phyloP scores from a whole-genome alignment of 164 flowering plant species.

The Vitis cinerea region DNA sequence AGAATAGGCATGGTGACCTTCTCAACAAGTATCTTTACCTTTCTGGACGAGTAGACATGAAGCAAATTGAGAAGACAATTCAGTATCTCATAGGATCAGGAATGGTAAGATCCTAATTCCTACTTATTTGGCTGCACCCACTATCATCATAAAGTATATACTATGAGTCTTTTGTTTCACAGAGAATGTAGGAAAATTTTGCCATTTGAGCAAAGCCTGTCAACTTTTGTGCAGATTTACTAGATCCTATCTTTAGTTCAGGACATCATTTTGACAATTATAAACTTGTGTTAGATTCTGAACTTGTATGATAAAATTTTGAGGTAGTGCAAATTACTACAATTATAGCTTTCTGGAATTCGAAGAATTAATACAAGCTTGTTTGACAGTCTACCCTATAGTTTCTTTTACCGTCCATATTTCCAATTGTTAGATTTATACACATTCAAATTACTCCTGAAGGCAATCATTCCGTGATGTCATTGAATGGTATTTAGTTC shows the following conservation, averaged over 20 bases:
- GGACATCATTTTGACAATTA: background rate
- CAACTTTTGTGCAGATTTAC: too few species aligned
- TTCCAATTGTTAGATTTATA: too few species aligned
- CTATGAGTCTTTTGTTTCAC: background rate
- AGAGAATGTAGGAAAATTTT: background rate
- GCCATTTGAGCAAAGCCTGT: too few species aligned
- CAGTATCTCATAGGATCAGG: constrained; percentile 53
- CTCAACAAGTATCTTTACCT: constrained; percentile 57
- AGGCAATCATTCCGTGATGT: too few species aligned
- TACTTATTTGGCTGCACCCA: background rate
- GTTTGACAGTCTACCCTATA: too few species aligned
- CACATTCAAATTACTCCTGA: too few species aligned
- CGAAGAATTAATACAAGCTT: too few species aligned
- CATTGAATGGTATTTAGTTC: too few species aligned
- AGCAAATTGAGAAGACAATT: constrained; percentile 48
- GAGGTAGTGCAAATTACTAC: too few species aligned
- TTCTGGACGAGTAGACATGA: constrained; percentile 57
- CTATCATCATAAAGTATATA: background rate
- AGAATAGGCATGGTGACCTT: constrained; percentile 49
- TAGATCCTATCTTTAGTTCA: background rate
- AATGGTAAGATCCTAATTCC: constrained; percentile 32
- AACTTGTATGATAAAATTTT: too few species aligned
- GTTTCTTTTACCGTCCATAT: too few species aligned
- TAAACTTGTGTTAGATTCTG: background rate
- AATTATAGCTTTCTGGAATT: too few species aligned